A percentile compares a stretch with the other conserved stretches of the same genome.
phyloP scores from a whole-genome alignment of 352 stramenopile species.

The Globisporangium spiculum region DNA sequence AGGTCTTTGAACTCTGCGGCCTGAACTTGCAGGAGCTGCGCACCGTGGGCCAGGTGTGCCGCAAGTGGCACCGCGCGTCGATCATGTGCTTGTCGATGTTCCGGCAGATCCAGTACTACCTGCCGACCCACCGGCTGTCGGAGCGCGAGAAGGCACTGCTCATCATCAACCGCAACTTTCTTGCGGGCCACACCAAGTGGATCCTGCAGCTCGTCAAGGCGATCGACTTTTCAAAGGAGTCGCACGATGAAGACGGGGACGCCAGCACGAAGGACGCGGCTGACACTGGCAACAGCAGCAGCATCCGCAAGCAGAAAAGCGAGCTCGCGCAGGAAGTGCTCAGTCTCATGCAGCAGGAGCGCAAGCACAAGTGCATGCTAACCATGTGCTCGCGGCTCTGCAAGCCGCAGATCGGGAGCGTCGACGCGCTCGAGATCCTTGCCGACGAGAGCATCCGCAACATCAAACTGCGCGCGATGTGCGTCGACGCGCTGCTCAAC shows the following conservation, averaged over 20 bases:
- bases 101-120: conserved; percentile 86
- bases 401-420: conserved; percentile 65
- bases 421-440: conserved; percentile 79
- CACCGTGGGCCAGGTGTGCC: conserved; percentile 72
- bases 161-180: conserved; percentile 77
- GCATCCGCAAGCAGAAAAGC: neutral
- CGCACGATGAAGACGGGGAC: conserved; percentile 20
- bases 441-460: conserved; percentile 69
- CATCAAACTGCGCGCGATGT: conserved; percentile 46
- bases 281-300: conserved; percentile 11
- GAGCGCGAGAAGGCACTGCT: conserved; percentile 70
- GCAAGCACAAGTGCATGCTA: conserved; percentile 81
- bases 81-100: conserved; percentile 90
- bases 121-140: conserved; percentile 73
- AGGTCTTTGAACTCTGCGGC: conserved; percentile 82
- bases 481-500: conserved; percentile 59
- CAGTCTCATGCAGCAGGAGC: conserved; percentile 55
- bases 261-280: conserved; percentile 12
- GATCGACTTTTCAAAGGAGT: conserved; percentile 68
- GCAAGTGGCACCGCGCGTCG: conserved; percentile 82
- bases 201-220: conserved; percentile 82
- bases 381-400: conserved; percentile 86
- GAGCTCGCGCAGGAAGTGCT: conserved; percentile 61
- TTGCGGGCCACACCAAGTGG: conserved; percentile 81
- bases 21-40: conserved; percentile 76